Conservation (phyloP, 2,329 filamentous ascomycete genomes). For the Chaetomium globosum region DNA sequence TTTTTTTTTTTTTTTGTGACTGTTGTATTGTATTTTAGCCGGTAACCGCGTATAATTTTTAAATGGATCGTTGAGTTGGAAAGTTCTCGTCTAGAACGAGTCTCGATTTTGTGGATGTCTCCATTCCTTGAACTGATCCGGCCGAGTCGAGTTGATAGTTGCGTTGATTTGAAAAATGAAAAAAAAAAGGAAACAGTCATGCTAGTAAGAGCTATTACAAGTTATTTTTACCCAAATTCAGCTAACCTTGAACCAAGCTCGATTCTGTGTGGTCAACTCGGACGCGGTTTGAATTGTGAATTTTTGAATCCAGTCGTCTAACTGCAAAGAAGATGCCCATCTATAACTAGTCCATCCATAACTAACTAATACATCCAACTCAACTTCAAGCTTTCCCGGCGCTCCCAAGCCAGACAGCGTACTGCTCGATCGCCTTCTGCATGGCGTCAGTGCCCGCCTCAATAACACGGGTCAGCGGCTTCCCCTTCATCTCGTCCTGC, state of each 20-base stretch:
- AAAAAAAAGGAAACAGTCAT: no score
- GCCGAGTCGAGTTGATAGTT: no score
- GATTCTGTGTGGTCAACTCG: no score
- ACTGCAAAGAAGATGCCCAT: neutral
- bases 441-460: conserved; percentile 51
- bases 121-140: no score
- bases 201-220: no score
- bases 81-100: neutral
- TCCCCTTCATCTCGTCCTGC: conserved; percentile 50
- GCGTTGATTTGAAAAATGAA: no score
- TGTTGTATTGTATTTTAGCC: conserved; percentile 1
- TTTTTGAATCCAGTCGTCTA: neutral
- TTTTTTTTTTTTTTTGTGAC: no score
- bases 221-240: no score
- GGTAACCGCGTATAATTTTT: neutral
- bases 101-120: neutral
- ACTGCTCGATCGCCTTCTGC: conserved; percentile 53
- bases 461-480: conserved; percentile 52
- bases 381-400: conserved; percentile 47
- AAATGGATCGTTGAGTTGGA: neutral
- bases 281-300: neutral
- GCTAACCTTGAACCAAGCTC: no score
- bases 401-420: conserved; percentile 51
- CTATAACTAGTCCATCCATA: neutral
- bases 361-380: neutral